These are phyloP conservation scores for Jacaranda mimosifolia DNA, from an alignment of 257 asterid species.

Conservation along the genomic window DNA sequence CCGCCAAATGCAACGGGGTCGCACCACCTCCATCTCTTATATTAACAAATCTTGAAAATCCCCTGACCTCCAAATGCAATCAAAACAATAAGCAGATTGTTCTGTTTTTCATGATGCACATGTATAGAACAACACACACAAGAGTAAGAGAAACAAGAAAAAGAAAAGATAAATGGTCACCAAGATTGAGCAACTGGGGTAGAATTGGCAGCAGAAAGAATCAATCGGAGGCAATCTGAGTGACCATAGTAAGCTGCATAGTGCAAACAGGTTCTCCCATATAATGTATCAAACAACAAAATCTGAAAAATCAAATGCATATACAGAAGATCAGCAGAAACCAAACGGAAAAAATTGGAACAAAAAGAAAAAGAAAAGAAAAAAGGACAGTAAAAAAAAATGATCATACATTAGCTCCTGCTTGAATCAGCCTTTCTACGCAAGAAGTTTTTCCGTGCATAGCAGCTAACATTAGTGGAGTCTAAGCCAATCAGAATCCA, in stretches of 20 bases:
- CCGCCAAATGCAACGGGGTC: conserved; percentile 91
- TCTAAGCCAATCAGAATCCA: conserved; percentile 53
- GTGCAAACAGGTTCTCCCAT: conserved; percentile 83
- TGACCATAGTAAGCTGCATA: conserved; percentile 89
- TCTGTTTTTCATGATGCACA: no score
- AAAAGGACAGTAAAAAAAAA: background rate
- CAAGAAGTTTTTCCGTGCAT: conserved; percentile 77
- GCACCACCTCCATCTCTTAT: conserved; percentile 83
- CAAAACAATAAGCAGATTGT: conserved; percentile 20
- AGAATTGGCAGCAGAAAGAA: conserved; percentile 74
- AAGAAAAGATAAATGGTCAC: conserved; percentile 39
- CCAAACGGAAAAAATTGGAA: background rate
- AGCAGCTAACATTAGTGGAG: conserved; percentile 92
- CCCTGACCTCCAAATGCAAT: conserved; percentile 59
- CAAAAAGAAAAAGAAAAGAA: background rate
- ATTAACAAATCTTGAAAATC: conserved; percentile 79
- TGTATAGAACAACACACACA: background rate
- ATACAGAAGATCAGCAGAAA: background rate
- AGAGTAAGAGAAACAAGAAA: background rate
- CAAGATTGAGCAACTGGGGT: conserved; percentile 78
- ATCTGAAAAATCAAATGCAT: conserved; percentile 46
- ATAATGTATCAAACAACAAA: conserved; percentile 72
- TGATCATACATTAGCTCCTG: conserved; percentile 78
- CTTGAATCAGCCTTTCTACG: conserved; percentile 71
- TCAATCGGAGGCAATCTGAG: conserved; percentile 72